Conservation (phyloP, 768 basidiomycete genomes). For the Mycena haematopus region DNA sequence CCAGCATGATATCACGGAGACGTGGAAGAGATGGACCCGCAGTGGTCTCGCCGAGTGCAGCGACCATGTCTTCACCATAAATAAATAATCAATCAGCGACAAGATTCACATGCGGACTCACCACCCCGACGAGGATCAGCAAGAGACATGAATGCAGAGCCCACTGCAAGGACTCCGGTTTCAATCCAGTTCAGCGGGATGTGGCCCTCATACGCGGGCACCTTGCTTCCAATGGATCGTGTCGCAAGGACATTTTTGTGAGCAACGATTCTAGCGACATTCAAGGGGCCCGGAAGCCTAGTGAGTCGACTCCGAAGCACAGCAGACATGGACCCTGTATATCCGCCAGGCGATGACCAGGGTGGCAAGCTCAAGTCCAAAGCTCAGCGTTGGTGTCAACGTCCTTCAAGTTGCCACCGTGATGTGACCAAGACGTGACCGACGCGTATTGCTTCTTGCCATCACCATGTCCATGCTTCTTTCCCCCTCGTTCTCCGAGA, state of each 20-base stretch:
- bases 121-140: conserved; percentile 85
- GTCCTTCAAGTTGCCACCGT: not conserved
- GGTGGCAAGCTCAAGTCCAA: conserved; percentile 1
- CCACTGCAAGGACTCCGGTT: conserved; percentile 83
- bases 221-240: conserved; percentile 33
- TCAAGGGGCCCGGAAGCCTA: not conserved
- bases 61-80: conserved; percentile 81
- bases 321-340: not conserved
- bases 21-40: conserved; percentile 79
- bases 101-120: conserved; percentile 44
- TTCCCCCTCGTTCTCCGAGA: not conserved
- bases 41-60: conserved; percentile 92
- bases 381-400: not conserved
- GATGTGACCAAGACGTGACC: conserved; percentile 7
- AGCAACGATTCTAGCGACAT: conserved; percentile 1
- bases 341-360: no score
- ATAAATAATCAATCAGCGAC: not conserved
- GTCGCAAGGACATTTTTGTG: conserved; percentile 21
- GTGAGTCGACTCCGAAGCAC: conserved; percentile 4
- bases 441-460: conserved; percentile 9
- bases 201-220: conserved; percentile 76
- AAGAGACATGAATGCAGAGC: conserved; percentile 84
- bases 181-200: conserved; percentile 85
- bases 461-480: not conserved
- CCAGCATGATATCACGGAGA: conserved; percentile 79